Evolutionary conservation across 257 asterid genomes (phyloP).

Genomic region (Plantago elongata): DNA sequence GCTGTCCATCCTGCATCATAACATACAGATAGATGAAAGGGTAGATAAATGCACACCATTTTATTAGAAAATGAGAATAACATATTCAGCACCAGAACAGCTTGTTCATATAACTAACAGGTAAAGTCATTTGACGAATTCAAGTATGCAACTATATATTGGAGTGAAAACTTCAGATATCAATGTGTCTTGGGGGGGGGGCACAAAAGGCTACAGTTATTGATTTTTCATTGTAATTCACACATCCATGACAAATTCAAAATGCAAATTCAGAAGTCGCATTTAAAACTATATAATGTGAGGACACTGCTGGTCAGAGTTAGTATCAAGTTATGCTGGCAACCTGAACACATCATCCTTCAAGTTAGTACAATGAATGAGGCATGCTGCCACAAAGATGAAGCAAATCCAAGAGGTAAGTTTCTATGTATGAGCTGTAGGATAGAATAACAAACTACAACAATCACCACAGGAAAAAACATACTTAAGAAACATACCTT

Average conservation of each 20-base stretch:
- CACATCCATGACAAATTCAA: neutral
- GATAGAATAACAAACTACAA: neutral
- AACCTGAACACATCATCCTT: neutral
- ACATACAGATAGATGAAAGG: neutral
- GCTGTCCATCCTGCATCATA: conserved; percentile 44
- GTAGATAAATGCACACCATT: conserved; percentile 12
- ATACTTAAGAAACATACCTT: conserved; percentile 42
- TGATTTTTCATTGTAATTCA: too few relatives aligned
- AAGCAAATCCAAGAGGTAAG: neutral
- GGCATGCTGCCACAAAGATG: neutral
- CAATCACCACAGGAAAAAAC: conserved; percentile 3
- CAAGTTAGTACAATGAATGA: neutral
- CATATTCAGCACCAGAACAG: neutral
- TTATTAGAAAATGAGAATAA: neutral
- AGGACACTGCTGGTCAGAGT: too few relatives aligned
- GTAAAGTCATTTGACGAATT: neutral
- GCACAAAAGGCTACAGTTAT: too few relatives aligned
- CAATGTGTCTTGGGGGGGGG: too few relatives aligned
- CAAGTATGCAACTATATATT: too few relatives aligned
- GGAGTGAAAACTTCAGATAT: too few relatives aligned
- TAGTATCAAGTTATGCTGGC: too few relatives aligned
- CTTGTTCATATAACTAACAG: neutral
- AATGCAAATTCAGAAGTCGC: too few relatives aligned
- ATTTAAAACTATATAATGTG: too few relatives aligned
- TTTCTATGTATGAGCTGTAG: too few relatives aligned